Conservation (phyloP, 2,329 filamentous ascomycete genomes). For the Penicillium sp. region DNA sequence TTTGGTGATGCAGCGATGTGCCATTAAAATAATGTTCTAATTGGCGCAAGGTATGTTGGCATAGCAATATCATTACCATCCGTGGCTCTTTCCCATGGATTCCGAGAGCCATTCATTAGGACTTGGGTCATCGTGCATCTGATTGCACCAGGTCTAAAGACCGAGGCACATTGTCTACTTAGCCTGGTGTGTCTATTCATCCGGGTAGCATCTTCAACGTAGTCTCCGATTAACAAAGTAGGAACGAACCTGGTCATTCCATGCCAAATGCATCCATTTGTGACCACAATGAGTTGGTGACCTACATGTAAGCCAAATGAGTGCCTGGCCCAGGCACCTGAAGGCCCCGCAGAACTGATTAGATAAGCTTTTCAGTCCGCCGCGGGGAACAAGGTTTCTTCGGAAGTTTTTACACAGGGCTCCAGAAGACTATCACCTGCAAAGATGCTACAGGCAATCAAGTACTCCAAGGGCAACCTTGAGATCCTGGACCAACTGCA, state of each 20-base stretch:
- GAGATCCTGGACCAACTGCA: conserved; percentile 64
- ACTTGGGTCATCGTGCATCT: not conserved
- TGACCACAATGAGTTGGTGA: too few relatives aligned
- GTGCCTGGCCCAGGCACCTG: too few relatives aligned
- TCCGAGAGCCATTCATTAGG: not conserved
- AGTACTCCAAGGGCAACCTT: conserved; percentile 56
- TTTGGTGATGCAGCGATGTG: not conserved
- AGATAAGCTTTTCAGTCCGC: conserved; percentile 1
- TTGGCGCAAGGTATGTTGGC: not conserved
- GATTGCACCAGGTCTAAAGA: not conserved
- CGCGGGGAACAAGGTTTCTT: not conserved
- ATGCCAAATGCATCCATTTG: too few relatives aligned
- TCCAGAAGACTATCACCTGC: not conserved
- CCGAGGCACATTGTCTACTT: not conserved
- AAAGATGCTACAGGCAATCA: conserved; percentile 62
- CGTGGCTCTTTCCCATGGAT: not conserved
- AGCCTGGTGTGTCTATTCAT: too few relatives aligned
- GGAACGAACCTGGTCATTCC: too few relatives aligned
- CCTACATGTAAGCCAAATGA: too few relatives aligned
- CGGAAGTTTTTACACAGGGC: not conserved
- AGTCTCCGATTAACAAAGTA: too few relatives aligned
- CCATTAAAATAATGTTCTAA: not conserved
- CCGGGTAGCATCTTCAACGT: too few relatives aligned
- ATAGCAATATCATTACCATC: not conserved
- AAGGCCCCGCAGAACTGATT: not conserved